Percentiles rank a stretch among this genome's conserved stretches.
Evolutionary conservation across 129 eudicot genomes (phyloP).

Genomic region (Lactuca saligna): DNA sequence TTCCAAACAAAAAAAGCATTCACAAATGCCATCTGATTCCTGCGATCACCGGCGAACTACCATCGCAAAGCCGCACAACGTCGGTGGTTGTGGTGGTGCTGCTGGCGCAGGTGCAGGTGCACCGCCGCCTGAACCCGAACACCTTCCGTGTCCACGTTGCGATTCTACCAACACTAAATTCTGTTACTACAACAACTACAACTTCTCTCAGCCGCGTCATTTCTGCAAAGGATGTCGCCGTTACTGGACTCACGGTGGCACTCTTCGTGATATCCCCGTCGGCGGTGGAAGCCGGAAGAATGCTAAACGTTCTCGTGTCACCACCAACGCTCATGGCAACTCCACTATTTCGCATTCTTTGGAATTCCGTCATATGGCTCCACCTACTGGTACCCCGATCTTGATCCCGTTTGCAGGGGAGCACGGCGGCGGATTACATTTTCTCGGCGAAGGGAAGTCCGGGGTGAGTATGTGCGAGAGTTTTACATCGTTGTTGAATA

Average conservation of each 20-base stretch:
- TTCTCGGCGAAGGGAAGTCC: constrained; percentile 31
- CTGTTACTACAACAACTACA: constrained; percentile 94
- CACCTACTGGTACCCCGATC: constrained; percentile 30
- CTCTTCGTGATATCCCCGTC: constrained; percentile 69
- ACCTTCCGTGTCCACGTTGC: constrained; percentile 81
- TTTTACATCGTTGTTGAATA: constrained; percentile 57
- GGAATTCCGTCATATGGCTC: constrained; percentile 40
- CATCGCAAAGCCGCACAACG: constrained; percentile 36
- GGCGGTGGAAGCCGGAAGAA: constrained; percentile 76
- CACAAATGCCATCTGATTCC: constrained; percentile 41
- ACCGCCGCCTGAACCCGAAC: constrained; percentile 73
- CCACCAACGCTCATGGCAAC: background rate
- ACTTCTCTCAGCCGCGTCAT: constrained; percentile 89
- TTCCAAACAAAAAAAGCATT: background rate
- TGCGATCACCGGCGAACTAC: constrained; percentile 35
- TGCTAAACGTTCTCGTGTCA: constrained; percentile 48
- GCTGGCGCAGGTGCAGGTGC: constrained; percentile 36
- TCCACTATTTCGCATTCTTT: background rate
- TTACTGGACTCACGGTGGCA: constrained; percentile 83
- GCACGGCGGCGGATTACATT: constrained; percentile 33
- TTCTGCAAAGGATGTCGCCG: constrained; percentile 80
- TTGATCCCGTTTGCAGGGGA: constrained; percentile 44
- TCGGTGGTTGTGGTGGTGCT: background rate
- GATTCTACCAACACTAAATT: constrained; percentile 76
- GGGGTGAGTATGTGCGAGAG: constrained; percentile 45